These are phyloP conservation scores for Coffea humblotiana DNA, from an alignment of 305 asterid species.

Conservation along the genomic window DNA sequence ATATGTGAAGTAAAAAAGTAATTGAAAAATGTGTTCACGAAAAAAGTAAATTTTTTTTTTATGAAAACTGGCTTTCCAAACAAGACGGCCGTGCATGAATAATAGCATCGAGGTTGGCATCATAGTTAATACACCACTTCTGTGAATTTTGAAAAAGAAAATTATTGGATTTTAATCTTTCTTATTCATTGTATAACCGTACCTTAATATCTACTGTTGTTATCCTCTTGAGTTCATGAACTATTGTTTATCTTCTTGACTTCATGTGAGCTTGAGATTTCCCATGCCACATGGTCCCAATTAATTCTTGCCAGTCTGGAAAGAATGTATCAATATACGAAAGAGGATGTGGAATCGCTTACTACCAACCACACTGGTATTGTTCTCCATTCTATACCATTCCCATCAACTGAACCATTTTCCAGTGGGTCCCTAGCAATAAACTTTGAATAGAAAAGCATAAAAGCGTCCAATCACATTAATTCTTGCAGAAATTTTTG, in stretches of 20 bases:
- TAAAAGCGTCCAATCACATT: neutral
- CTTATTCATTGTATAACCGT: neutral
- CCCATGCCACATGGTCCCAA: conserved; percentile 11
- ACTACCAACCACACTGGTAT: neutral
- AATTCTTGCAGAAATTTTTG: neutral
- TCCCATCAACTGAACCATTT: conserved; percentile 3
- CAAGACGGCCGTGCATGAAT: too few relatives aligned
- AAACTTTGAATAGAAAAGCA: neutral
- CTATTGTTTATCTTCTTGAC: neutral
- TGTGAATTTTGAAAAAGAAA: neutral
- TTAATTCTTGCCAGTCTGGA: conserved; percentile 4
- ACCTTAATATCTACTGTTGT: neutral
- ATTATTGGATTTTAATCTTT: neutral
- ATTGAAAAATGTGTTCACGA: too few relatives aligned
- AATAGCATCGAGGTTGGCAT: neutral
- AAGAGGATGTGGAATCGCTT: conserved; percentile 13
- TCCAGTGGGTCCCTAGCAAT: conserved; percentile 9
- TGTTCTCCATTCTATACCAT: conserved; percentile 4
- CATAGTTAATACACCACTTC: neutral
- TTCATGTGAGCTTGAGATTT: neutral
- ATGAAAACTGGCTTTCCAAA: too few relatives aligned
- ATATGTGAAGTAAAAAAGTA: too few relatives aligned
- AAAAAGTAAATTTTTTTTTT: too few relatives aligned
- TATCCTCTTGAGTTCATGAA: neutral
- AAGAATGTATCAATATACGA: conserved; percentile 16